Conservation (phyloP, 176 grass and related monocot species). For the Puccinellia tenuiflora region DNA sequence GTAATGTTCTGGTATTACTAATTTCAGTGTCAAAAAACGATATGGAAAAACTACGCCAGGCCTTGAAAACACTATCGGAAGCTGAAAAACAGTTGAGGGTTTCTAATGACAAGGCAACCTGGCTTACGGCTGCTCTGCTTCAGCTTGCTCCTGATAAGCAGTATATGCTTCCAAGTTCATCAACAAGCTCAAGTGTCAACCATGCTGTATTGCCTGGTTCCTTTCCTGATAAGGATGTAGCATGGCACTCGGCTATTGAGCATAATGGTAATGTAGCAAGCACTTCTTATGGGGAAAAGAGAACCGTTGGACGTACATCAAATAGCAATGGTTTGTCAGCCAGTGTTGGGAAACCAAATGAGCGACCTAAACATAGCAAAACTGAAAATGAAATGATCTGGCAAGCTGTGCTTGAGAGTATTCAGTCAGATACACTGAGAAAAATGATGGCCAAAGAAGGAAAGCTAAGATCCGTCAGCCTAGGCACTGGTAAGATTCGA, state of each 20-base stretch:
- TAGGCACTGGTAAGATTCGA: conserved; percentile 62
- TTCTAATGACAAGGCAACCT: conserved; percentile 67
- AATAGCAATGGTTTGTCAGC: conserved; percentile 24
- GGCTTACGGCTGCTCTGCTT: conserved; percentile 79
- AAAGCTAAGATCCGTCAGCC: conserved; percentile 62
- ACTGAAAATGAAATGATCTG: conserved; percentile 70
- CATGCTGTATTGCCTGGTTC: conserved; percentile 28
- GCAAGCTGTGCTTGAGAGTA: conserved; percentile 74
- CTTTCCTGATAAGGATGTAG: conserved; percentile 33
- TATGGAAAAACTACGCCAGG: conserved; percentile 71
- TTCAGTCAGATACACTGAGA: conserved; percentile 72
- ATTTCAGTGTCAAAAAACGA: conserved; percentile 67
- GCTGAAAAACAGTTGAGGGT: conserved; percentile 72
- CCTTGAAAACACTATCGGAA: conserved; percentile 62
- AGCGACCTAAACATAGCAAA: conserved; percentile 32
- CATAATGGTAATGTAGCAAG: conserved; percentile 27
- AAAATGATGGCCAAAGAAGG: conserved; percentile 84
- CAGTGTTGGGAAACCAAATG: conserved; percentile 29
- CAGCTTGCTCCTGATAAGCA: conserved; percentile 86
- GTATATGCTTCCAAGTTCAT: conserved; percentile 61
- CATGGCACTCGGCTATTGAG: conserved; percentile 14
- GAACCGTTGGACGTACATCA: conserved; percentile 29
- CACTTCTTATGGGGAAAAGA: conserved; percentile 31
- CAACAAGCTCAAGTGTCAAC: conserved; percentile 49
- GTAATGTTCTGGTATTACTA: conserved; percentile 14